A percentile compares a stretch with the other conserved stretches of the same genome.
These are phyloP conservation scores for Backusella tuberculispora DNA, from an alignment of 192 early-diverging fungal genomes.

Conservation along the genomic window DNA sequence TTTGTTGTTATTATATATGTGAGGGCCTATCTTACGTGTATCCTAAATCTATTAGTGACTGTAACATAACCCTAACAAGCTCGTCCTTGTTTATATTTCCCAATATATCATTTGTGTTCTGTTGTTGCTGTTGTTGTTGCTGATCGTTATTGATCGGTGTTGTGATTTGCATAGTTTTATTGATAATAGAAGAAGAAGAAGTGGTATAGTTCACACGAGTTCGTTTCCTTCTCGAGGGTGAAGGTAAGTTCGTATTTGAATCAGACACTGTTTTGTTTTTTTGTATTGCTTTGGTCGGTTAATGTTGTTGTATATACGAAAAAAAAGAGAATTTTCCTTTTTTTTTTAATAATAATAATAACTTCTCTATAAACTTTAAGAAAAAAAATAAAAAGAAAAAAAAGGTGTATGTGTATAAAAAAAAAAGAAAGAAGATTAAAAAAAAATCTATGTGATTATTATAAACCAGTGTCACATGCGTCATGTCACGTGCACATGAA, in stretches of 20 bases:
- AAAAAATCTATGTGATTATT: too few species aligned
- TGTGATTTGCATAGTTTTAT: background rate
- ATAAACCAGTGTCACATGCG: too few species aligned
- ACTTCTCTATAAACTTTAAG: background rate
- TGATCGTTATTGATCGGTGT: background rate
- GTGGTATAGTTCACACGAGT: constrained; percentile 14
- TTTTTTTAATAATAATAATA: background rate
- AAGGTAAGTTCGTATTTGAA: background rate
- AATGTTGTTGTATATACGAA: background rate
- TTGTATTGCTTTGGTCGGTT: too few species aligned
- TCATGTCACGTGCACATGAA: too few species aligned
- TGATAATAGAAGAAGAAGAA: background rate
- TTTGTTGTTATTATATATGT: background rate
- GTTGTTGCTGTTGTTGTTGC: background rate
- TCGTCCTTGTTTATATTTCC: constrained; percentile 58
- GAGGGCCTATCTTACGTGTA: constrained; percentile 58
- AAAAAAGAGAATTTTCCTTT: background rate
- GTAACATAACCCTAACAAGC: constrained; percentile 86
- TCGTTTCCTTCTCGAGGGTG: constrained; percentile 11
- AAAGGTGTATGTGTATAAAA: too few species aligned
- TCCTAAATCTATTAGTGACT: constrained; percentile 83
- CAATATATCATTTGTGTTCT: background rate
- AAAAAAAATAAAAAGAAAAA: too few species aligned
- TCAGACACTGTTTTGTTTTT: constrained; percentile 6
- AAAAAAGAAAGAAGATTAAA: too few species aligned